phyloP scores from a whole-genome alignment of 768 basidiomycete species.

The Tubosaeta brunneosetosa region DNA sequence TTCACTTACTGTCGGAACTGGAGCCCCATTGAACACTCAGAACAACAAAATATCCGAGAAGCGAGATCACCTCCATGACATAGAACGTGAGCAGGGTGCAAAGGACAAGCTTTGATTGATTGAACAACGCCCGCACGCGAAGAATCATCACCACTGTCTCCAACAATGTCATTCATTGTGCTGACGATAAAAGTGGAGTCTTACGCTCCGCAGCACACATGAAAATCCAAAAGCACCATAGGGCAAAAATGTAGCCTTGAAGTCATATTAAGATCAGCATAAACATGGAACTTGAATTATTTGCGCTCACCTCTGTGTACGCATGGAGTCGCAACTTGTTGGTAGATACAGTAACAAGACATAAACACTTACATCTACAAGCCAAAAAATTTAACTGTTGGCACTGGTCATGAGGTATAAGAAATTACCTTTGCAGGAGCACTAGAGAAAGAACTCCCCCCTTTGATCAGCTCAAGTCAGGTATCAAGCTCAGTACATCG shows the following conservation, averaged over 20 bases:
- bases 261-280: too few relatives aligned
- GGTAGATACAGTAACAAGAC: background rate
- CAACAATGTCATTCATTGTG: background rate
- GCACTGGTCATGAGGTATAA: background rate
- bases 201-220: background rate
- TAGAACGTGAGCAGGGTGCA: background rate
- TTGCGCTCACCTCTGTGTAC: background rate
- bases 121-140: background rate
- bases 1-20: background rate
- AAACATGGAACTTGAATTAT: background rate
- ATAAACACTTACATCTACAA: background rate
- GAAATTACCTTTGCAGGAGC: background rate
- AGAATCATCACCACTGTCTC: slow-evolving; percentile 1
- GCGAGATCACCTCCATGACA: background rate
- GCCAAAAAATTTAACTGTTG: background rate
- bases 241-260: background rate
- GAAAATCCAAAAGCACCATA: background rate
- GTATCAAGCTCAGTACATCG: background rate
- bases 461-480: background rate
- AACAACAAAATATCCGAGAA: background rate
- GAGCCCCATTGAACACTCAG: background rate
- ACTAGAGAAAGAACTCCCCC: background rate
- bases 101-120: background rate
- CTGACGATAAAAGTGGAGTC: background rate
- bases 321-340: too few relatives aligned